Evolutionary conservation across 2,329 filamentous ascomycete species (phyloP).

Genomic region (Colletotrichum endophyticum): DNA sequence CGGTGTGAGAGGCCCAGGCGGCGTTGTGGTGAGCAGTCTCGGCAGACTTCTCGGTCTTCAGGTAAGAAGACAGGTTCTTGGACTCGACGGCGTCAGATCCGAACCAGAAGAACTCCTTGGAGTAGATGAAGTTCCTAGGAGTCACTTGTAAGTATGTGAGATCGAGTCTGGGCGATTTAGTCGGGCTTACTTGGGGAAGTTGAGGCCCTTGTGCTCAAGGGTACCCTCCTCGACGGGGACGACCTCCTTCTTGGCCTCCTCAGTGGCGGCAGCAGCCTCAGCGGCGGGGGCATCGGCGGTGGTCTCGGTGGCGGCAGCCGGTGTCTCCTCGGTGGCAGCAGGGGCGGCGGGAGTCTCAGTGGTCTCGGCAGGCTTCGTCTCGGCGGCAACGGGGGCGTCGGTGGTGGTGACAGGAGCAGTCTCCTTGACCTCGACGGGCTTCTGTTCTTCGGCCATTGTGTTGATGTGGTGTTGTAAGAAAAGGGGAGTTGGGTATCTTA

Average conservation of each 20-base stretch:
- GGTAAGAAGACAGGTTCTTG: constrained; percentile 76
- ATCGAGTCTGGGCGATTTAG: no score
- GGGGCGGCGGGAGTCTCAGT: constrained; percentile 33
- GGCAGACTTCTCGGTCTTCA: constrained; percentile 86
- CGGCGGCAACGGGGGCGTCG: constrained; percentile 44
- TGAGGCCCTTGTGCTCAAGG: constrained; percentile 88
- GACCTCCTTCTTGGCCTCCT: constrained; percentile 54
- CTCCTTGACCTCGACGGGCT: constrained; percentile 68
- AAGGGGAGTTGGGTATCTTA: constrained; percentile 41
- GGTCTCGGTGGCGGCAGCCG: constrained; percentile 36
- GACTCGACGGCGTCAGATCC: constrained; percentile 74
- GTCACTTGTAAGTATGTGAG: constrained; percentile 25
- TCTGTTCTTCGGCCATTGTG: constrained; percentile 77
- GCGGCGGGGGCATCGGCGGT: constrained; percentile 42
- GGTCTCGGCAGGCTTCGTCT: constrained; percentile 34
- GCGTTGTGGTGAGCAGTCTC: constrained; percentile 77
- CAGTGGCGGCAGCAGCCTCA: constrained; percentile 38
- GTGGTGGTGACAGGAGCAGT: constrained; percentile 45
- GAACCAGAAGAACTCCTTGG: constrained; percentile 95
- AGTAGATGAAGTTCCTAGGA: constrained; percentile 81
- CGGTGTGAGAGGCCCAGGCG: constrained; percentile 91
- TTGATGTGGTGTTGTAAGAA: constrained; percentile 32
- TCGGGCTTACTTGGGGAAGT: constrained; percentile 79
- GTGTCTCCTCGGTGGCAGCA: constrained; percentile 44
- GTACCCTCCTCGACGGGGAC: constrained; percentile 82